Conservation (phyloP, 2,329 filamentous ascomycete species). For the Alternaria dauci region DNA sequence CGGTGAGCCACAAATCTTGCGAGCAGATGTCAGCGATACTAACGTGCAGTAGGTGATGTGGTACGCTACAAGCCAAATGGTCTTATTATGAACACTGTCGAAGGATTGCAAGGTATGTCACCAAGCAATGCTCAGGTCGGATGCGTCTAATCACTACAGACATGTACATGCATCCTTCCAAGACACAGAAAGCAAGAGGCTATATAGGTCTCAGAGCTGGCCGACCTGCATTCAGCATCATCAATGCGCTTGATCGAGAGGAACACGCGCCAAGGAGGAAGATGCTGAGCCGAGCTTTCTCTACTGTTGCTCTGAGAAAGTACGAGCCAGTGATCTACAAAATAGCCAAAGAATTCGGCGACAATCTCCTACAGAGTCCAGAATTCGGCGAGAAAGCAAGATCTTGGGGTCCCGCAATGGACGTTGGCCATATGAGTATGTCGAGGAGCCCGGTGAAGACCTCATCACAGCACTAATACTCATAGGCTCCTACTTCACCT, state of each 20-base stretch:
- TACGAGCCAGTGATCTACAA: constrained; percentile 2
- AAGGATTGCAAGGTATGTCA: constrained; percentile 7
- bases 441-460: background rate
- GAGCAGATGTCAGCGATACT: background rate
- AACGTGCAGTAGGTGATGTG: background rate
- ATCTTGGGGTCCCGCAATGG: background rate
- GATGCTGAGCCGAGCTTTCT: constrained; percentile 7
- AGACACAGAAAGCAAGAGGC: background rate
- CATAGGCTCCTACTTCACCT: constrained; percentile 7
- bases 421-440: background rate
- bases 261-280: constrained; percentile 7
- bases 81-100: constrained; percentile 7
- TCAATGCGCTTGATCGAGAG: constrained; percentile 4
- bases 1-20: background rate
- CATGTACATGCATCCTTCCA: background rate
- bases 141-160: background rate
- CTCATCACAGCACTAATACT: background rate
- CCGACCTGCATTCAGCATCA: background rate
- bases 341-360: constrained; percentile 4
- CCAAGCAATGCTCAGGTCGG: background rate
- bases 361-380: background rate
- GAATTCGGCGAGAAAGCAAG: background rate
- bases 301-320: constrained; percentile 1
- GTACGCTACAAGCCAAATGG: constrained; percentile 13
- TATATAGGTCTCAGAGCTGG: background rate